phyloP scores from a whole-genome alignment of 1,284 basidiomycete species.

The Cryptococcus jaspeensis region DNA sequence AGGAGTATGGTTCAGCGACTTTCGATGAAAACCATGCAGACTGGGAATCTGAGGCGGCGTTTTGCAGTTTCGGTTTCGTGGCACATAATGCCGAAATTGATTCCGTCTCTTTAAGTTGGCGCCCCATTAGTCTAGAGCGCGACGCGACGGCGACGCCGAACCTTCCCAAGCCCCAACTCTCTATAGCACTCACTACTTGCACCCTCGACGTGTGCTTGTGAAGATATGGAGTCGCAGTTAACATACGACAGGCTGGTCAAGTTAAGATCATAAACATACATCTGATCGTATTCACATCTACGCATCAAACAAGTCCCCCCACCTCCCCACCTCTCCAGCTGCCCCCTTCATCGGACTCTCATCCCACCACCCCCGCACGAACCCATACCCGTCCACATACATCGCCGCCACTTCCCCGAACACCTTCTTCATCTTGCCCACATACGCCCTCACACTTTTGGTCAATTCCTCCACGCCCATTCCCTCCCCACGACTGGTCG shows the following conservation, averaged over 20 bases:
- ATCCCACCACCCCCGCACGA: conserved; percentile 37
- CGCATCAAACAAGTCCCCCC: conserved; percentile 33
- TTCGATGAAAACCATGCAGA: neutral
- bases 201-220: too few relatives aligned
- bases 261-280: too few relatives aligned
- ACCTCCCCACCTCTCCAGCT: conserved; percentile 34
- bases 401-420: conserved; percentile 34
- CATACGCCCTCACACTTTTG: conserved; percentile 26
- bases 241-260: too few relatives aligned
- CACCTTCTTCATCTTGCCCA: conserved; percentile 40
- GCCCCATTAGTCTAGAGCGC: too few relatives aligned
- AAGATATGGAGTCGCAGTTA: too few relatives aligned
- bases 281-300: conserved; percentile 10
- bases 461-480: conserved; percentile 17
- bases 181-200: too few relatives aligned
- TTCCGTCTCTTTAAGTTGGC: too few relatives aligned
- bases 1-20: neutral
- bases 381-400: conserved; percentile 38
- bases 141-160: too few relatives aligned
- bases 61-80: too few relatives aligned
- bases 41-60: too few relatives aligned
- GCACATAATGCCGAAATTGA: too few relatives aligned
- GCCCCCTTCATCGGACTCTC: conserved; percentile 31
- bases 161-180: too few relatives aligned
- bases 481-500: neutral